Percentiles rank a stretch among this genome's conserved stretches.
These are phyloP conservation scores for Rhizopogon vesiculosus DNA, from an alignment of 768 basidiomycete genomes.

Conservation along the genomic window DNA sequence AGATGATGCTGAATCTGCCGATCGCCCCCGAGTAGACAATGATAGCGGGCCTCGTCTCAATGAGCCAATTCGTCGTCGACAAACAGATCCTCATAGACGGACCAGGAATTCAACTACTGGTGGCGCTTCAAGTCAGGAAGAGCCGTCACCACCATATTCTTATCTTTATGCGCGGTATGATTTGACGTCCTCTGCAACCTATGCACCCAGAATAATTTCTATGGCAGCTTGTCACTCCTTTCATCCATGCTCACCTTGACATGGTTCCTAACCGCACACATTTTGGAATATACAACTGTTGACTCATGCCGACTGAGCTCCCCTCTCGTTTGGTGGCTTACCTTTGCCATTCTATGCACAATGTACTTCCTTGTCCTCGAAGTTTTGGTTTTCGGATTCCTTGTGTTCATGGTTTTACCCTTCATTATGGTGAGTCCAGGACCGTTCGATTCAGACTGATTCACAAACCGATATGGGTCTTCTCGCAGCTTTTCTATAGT, in stretches of 20 bases:
- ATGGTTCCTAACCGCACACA: constrained; percentile 82
- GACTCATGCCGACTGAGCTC: constrained; percentile 67
- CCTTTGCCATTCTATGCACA: constrained; percentile 73
- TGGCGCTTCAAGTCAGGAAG: constrained; percentile 16
- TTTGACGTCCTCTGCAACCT: background rate
- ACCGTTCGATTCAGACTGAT: background rate
- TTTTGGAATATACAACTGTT: constrained; percentile 73
- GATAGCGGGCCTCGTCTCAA: constrained; percentile 5
- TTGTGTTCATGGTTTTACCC: constrained; percentile 76
- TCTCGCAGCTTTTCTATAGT: constrained; percentile 66
- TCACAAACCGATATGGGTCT: constrained; percentile 4
- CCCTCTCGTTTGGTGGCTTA: constrained; percentile 86
- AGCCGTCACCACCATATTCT: constrained; percentile 19
- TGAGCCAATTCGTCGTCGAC: constrained; percentile 13
- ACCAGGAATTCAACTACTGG: constrained; percentile 12
- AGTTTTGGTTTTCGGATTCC: constrained; percentile 67
- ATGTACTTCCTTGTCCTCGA: constrained; percentile 75
- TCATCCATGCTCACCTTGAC: constrained; percentile 67
- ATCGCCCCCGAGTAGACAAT: constrained; percentile 18
- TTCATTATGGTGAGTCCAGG: constrained; percentile 62
- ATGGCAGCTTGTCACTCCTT: constrained; percentile 52
- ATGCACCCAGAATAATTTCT: background rate
- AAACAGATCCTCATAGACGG: constrained; percentile 6
- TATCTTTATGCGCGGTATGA: constrained; percentile 25
- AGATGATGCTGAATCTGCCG: constrained; percentile 20